phyloP scores from a whole-genome alignment of 345 rosid genomes.

The Rubroshorea leprosula region DNA sequence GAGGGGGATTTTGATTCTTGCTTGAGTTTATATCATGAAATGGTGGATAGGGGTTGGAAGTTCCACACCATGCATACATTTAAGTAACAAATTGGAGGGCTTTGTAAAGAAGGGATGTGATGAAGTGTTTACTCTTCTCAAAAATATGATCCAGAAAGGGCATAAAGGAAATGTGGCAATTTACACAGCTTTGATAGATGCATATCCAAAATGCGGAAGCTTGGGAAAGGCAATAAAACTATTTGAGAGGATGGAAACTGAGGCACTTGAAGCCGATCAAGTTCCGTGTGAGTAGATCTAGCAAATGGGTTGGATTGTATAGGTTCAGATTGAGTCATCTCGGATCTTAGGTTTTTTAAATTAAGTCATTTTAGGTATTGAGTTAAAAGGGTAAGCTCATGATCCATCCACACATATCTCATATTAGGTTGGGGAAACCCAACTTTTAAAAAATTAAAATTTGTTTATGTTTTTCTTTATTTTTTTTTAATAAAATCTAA shows the following conservation, averaged over 20 bases:
- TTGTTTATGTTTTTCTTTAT: no score
- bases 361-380: no score
- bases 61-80: slow-evolving; percentile 67
- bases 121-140: slow-evolving; percentile 61
- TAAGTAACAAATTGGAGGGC: slow-evolving; percentile 84
- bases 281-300: slow-evolving; percentile 76
- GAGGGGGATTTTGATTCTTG: slow-evolving; percentile 66
- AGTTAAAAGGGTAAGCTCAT: no score
- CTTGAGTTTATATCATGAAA: slow-evolving; percentile 58
- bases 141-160: slow-evolving; percentile 57
- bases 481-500: no score
- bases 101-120: slow-evolving; percentile 60
- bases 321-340: no score
- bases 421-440: no score
- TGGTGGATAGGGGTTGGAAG: slow-evolving; percentile 72
- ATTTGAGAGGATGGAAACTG: slow-evolving; percentile 66
- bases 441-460: no score
- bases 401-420: no score
- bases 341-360: no score
- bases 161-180: slow-evolving; percentile 63
- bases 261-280: slow-evolving; percentile 63
- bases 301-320: slow-evolving; percentile 68
- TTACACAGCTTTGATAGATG: slow-evolving; percentile 75
- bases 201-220: slow-evolving; percentile 59
- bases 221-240: slow-evolving; percentile 64